Evolutionary conservation across 1,139 yeast genomes (phyloP), one percentile per base, ranked within the genome.

Genomic region (Candida sanyaensis): DNA sequence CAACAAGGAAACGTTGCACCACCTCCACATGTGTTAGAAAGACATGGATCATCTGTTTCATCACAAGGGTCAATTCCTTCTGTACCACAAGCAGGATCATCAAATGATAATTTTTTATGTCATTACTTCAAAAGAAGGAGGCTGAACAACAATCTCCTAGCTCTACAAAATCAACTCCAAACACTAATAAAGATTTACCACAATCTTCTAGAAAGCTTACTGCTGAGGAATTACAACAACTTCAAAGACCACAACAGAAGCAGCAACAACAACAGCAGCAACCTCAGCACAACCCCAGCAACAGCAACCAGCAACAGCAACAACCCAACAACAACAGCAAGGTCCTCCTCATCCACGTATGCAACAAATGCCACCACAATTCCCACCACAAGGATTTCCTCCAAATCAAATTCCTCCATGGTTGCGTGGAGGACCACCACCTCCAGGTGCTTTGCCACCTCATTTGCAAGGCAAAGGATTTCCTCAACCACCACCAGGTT

Each of bases 101-200:
- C 52, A 3, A 78, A 78, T 54, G 84, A 80, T 51, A 66, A 78
- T 5, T 82, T 82, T 80, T 82, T 61, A 70, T 77, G 69, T 78
- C 86, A 0, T 65, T 82, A 48, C 62, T 81, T 58, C 69, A 67
- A 42, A 80, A 76, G 56, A 63, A 66, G 43, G 68, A 61, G 41
- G 12, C 47, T 9, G 40, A 28, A 24, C 43, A 46, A 12, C 30
- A 31, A 8, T 44, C 49, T n/a, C 54, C 45, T 28, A 31, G 24
- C 40, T 31, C 56, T 34, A 27, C 54, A 28, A 21, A 51, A 41
- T 34, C 57, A 42, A 44, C 58, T 37, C 47, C 54, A 1, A 42
- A 33, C 24, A 6, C 23, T 23, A 44, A 41, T 31, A 47, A 42
- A 13, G 51, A 47, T 8, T 37, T 47, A 39, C 41, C 42, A 29